A percentile compares a stretch with the other conserved stretches of the same genome.
phyloP scores from a whole-genome alignment of 164 flowering plant species.

The Santalum album region DNA sequence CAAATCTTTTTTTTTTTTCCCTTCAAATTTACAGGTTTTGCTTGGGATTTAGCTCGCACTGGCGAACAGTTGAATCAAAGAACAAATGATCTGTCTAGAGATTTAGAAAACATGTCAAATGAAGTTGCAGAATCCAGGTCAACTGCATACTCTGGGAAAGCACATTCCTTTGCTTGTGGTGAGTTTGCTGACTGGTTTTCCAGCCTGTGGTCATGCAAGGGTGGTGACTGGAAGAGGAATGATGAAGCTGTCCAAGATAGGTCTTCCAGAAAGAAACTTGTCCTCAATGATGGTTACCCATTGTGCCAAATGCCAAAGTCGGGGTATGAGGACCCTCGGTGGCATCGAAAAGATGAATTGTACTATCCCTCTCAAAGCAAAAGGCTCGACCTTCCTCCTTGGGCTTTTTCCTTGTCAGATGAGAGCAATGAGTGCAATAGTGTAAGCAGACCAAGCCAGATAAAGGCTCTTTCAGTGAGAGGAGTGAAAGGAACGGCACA shows the following conservation, averaged over 20 bases:
- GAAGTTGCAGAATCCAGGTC: constrained; percentile 36
- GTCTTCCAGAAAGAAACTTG: constrained; percentile 50
- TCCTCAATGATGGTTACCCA: constrained; percentile 83
- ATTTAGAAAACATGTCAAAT: constrained; percentile 21
- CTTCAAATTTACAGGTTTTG: constrained; percentile 27
- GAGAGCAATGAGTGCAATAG: constrained; percentile 48
- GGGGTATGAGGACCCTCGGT: constrained; percentile 81
- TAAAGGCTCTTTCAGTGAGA: constrained; percentile 33
- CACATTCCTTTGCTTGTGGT: constrained; percentile 16
- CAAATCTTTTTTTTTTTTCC: background rate
- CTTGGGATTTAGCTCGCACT: constrained; percentile 11
- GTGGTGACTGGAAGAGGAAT: constrained; percentile 93
- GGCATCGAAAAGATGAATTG: constrained; percentile 71
- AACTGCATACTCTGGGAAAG: constrained; percentile 20
- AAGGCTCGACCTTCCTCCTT: constrained; percentile 73
- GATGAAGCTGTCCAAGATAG: constrained; percentile 68
- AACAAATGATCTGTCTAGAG: constrained; percentile 24
- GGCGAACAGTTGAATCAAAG: constrained; percentile 25
- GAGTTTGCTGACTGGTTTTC: constrained; percentile 56
- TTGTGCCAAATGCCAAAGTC: constrained; percentile 86
- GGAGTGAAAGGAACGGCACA: constrained; percentile 67
- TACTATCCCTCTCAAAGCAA: constrained; percentile 58
- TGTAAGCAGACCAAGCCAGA: constrained; percentile 31
- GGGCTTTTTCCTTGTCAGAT: constrained; percentile 78
- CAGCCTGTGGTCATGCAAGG: constrained; percentile 79